These are phyloP conservation scores for Cyamopsis tetragonoloba DNA, from an alignment of 306 rosid species.

Conservation along the genomic window DNA sequence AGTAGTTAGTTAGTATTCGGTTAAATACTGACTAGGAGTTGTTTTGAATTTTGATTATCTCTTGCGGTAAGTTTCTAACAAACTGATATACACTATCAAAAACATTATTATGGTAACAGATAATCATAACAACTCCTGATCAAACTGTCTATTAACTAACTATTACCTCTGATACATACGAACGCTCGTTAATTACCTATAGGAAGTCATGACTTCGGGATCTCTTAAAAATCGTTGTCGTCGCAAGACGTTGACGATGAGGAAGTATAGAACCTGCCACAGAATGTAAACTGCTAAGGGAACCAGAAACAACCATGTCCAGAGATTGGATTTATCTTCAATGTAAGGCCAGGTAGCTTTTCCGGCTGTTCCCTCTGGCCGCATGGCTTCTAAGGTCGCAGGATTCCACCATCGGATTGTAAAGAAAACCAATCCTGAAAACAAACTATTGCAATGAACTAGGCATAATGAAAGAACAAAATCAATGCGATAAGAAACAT, in stretches of 20 bases:
- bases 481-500: conserved; percentile 7
- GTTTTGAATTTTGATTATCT: too few species aligned
- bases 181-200: conserved; percentile 43
- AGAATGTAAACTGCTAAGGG: conserved; percentile 72
- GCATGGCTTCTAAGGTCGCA: conserved; percentile 67
- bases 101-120: too few species aligned
- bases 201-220: conserved; percentile 98
- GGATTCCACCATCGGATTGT: conserved; percentile 94
- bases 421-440: conserved; percentile 81
- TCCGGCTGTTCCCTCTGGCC: conserved; percentile 51
- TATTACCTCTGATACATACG: too few species aligned
- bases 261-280: conserved; percentile 80
- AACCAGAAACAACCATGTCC: conserved; percentile 74
- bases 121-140: too few species aligned
- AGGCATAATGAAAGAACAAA: neutral
- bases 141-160: too few species aligned
- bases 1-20: too few species aligned
- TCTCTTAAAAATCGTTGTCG: conserved; percentile 73
- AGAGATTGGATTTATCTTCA: conserved; percentile 59
- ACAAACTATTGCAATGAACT: neutral
- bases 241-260: conserved; percentile 76
- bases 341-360: conserved; percentile 74
- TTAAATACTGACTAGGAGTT: too few species aligned
- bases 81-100: too few species aligned
- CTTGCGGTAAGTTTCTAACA: too few species aligned